Percentiles rank a stretch among this genome's conserved stretches.
These are phyloP conservation scores for Backusella mclennaniae DNA, from an alignment of 192 early-diverging fungal genomes.

Conservation along the genomic window DNA sequence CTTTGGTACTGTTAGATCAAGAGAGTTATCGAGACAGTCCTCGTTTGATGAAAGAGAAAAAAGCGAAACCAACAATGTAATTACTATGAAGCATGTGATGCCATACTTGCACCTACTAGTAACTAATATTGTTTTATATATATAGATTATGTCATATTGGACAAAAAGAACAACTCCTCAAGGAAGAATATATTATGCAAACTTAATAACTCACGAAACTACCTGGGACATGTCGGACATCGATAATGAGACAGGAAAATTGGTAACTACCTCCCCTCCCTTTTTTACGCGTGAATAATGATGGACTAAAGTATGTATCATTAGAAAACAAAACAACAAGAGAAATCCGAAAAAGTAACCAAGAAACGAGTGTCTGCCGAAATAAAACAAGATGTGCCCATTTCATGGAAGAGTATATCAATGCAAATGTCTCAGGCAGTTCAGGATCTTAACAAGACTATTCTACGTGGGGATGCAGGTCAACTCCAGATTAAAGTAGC, in stretches of 20 bases:
- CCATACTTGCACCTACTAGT: not conserved
- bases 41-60: not conserved
- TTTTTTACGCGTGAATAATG: conserved; percentile 1
- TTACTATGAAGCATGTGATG: not conserved
- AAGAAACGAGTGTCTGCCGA: not conserved
- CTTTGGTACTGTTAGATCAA: not conserved
- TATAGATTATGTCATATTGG: conserved; percentile 52
- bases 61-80: not conserved
- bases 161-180: conserved; percentile 48
- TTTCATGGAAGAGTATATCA: conserved; percentile 22
- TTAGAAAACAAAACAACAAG: not conserved
- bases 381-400: not conserved
- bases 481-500: conserved; percentile 6
- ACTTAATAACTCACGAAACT: conserved; percentile 56
- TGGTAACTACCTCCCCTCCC: conserved; percentile 14
- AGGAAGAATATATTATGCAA: conserved; percentile 55
- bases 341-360: not conserved
- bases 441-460: conserved; percentile 17
- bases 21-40: not conserved
- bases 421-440: conserved; percentile 24
- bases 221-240: conserved; percentile 54
- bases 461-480: not conserved
- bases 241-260: conserved; percentile 44
- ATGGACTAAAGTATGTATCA: not conserved
- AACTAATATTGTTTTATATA: conserved; percentile 5